Percentiles rank a stretch among this genome's conserved stretches.
Conservation (phyloP, 1,139 yeast genomes). For the Yamadazyma aaseri region DNA sequence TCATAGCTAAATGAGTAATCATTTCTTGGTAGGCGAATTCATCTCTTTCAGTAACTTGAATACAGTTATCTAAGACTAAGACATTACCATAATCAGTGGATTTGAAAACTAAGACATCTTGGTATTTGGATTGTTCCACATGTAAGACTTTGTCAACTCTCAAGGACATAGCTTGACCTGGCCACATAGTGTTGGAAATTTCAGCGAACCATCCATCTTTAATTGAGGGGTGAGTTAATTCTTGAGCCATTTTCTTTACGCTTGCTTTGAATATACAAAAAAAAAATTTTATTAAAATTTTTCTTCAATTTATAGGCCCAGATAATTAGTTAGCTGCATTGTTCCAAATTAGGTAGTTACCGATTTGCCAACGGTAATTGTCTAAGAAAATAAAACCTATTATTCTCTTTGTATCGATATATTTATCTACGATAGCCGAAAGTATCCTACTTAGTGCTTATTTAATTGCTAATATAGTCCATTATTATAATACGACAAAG, state of each 20-base stretch:
- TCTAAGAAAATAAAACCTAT: neutral
- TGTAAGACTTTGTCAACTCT: slow-evolving; percentile 79
- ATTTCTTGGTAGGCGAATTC: slow-evolving; percentile 94
- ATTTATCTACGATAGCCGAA: no score
- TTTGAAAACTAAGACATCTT: slow-evolving; percentile 85
- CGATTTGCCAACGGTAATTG: neutral
- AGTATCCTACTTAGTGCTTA: no score
- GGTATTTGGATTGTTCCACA: slow-evolving; percentile 79
- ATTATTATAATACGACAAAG: no score
- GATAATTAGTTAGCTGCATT: neutral
- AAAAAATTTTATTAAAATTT: slow-evolving; percentile 3
- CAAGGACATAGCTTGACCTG: slow-evolving; percentile 91
- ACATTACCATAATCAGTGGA: slow-evolving; percentile 89
- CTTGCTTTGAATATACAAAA: neutral
- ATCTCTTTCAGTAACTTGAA: slow-evolving; percentile 92
- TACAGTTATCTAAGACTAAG: slow-evolving; percentile 83
- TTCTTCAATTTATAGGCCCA: slow-evolving; percentile 2
- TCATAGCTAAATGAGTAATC: slow-evolving; percentile 87
- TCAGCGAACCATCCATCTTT: slow-evolving; percentile 92
- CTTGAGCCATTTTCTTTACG: slow-evolving; percentile 25
- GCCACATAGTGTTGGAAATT: slow-evolving; percentile 86
- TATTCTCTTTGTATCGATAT: no score
- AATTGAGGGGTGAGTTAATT: slow-evolving; percentile 66
- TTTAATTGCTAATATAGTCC: no score
- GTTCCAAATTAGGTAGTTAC: slow-evolving; percentile 2